phyloP scores from a whole-genome alignment of 306 rosid genomes.

The Vicia faba region DNA sequence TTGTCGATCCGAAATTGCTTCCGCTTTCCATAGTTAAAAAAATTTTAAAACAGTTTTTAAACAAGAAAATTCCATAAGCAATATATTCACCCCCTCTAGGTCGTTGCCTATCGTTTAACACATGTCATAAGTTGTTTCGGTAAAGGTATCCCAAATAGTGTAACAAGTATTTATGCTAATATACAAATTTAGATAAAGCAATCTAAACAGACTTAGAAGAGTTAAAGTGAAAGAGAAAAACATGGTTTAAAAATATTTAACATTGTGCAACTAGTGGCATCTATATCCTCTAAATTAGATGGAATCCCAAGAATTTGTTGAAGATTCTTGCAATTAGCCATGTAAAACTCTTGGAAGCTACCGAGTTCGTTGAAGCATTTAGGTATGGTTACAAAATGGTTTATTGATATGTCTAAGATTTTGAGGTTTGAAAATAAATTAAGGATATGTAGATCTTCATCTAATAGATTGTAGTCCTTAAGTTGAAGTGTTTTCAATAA shows the following conservation, averaged over 20 bases:
- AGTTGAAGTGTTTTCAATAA: constrained; percentile 31
- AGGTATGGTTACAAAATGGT: constrained; percentile 33
- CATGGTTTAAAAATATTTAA: constrained; percentile 37
- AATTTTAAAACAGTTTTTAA: no score
- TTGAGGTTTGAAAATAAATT: constrained; percentile 12
- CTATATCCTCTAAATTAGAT: constrained; percentile 32
- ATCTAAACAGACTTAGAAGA: neutral
- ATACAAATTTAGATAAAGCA: neutral
- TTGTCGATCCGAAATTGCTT: no score
- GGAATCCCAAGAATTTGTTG: constrained; percentile 39
- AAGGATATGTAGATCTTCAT: constrained; percentile 29
- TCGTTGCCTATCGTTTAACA: no score
- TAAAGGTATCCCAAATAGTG: no score
- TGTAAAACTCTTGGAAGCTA: constrained; percentile 31
- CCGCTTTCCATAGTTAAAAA: no score
- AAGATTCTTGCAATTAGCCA: constrained; percentile 38
- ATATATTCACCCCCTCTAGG: no score
- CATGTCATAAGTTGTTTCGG: no score
- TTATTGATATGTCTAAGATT: constrained; percentile 35
- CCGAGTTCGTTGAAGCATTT: constrained; percentile 31
- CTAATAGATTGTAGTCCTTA: constrained; percentile 28
- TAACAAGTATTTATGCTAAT: neutral
- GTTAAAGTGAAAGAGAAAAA: constrained; percentile 17
- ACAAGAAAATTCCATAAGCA: no score
- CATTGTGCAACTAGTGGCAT: constrained; percentile 36